Percentiles rank a stretch among this genome's conserved stretches.
Conservation (phyloP, 352 stramenopile species). For the Phytophthora pistaciae region DNA sequence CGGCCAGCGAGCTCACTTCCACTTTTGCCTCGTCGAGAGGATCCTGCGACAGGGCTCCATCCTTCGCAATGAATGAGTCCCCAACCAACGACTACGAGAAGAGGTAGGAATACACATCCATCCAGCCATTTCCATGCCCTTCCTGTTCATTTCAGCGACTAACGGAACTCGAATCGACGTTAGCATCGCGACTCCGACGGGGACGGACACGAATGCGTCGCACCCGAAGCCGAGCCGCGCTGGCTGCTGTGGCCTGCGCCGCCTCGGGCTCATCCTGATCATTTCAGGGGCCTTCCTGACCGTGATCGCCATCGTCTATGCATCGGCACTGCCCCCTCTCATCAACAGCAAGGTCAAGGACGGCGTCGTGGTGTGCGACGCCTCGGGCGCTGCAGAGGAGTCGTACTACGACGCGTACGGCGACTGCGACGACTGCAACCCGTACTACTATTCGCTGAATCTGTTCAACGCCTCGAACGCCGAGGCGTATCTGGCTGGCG, state of each 20-base stretch:
- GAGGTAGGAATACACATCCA: neutral
- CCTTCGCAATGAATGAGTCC: constrained; percentile 13
- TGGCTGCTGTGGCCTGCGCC: constrained; percentile 32
- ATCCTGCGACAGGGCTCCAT: neutral
- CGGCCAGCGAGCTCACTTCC: neutral
- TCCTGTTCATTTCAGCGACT: neutral
- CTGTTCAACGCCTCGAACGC: constrained; percentile 55
- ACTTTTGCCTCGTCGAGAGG: constrained; percentile 17
- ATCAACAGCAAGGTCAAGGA: constrained; percentile 52
- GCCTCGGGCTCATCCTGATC: constrained; percentile 45
- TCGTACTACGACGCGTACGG: constrained; percentile 57
- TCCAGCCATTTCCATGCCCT: too few species aligned
- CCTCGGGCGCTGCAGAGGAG: constrained; percentile 39
- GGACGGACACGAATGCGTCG: constrained; percentile 1
- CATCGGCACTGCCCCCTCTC: constrained; percentile 39
- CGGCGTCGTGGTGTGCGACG: constrained; percentile 53
- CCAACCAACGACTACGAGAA: constrained; percentile 23
- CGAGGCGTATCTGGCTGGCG: constrained; percentile 48
- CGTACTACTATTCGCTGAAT: constrained; percentile 57
- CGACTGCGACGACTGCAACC: constrained; percentile 65
- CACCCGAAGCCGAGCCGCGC: constrained; percentile 1
- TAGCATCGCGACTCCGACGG: constrained; percentile 19
- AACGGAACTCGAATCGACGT: neutral
- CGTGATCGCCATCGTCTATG: constrained; percentile 52
- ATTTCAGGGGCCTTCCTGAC: constrained; percentile 38